Evolutionary conservation across 2,329 filamentous ascomycete species (phyloP).

Genomic region (Phyllosticta citrichinensis): DNA sequence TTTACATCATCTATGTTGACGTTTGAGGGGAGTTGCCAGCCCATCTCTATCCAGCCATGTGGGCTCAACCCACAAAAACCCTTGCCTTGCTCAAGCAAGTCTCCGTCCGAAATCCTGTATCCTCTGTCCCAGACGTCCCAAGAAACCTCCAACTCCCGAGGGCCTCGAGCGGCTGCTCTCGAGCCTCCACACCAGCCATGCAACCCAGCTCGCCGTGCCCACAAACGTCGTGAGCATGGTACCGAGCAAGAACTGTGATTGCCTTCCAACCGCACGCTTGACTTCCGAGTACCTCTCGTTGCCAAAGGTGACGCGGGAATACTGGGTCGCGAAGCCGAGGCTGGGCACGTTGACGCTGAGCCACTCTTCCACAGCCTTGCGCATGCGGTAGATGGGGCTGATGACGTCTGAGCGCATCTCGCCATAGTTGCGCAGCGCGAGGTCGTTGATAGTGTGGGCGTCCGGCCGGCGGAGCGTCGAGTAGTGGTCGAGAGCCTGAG

Average conservation of each 20-base stretch:
- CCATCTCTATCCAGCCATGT: not conserved
- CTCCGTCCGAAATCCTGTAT: conserved; percentile 1
- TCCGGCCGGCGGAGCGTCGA: conserved; percentile 64
- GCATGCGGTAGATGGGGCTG: conserved; percentile 63
- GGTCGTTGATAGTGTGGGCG: conserved; percentile 81
- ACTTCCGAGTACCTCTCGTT: conserved; percentile 88
- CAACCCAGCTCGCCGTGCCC: not conserved
- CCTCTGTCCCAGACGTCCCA: not conserved
- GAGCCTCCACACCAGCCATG: conserved; percentile 3
- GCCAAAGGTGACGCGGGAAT: conserved; percentile 83
- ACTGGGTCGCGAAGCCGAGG: conserved; percentile 85
- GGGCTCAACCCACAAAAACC: not conserved
- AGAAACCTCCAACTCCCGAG: not conserved
- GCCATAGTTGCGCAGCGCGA: conserved; percentile 81
- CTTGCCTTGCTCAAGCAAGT: not conserved
- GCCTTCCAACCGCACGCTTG: conserved; percentile 55
- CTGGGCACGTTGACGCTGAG: conserved; percentile 66
- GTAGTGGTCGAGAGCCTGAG: conserved; percentile 59
- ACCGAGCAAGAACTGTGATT: conserved; percentile 41
- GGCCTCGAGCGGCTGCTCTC: not conserved
- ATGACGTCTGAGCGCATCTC: conserved; percentile 88
- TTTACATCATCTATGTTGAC: not conserved
- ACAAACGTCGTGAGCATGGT: not conserved
- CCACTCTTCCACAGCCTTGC: conserved; percentile 80
- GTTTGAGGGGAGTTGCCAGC: not conserved